These are phyloP conservation scores for Ceratobasidium sp. DNA, from an alignment of 1,284 basidiomycete genomes.

Conservation along the genomic window DNA sequence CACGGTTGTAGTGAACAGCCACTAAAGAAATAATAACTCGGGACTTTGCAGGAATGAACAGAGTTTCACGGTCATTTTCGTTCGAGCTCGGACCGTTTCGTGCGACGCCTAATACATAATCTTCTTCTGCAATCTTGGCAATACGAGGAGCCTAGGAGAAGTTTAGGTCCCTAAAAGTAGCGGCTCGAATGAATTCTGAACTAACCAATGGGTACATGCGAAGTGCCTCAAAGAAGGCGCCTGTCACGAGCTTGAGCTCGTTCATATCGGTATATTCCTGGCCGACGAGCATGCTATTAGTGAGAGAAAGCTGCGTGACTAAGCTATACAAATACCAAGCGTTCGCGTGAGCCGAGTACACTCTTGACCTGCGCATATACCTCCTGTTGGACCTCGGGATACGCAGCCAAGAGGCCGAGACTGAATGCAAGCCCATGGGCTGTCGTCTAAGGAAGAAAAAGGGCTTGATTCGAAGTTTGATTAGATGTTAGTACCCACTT, in stretches of 20 bases:
- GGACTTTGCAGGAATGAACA: conserved; percentile 12
- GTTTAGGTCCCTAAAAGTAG: neutral
- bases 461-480: neutral
- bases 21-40: neutral
- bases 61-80: neutral
- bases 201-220: conserved; percentile 42
- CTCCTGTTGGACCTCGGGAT: conserved; percentile 36
- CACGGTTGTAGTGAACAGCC: conserved; percentile 28
- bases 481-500: neutral
- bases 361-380: conserved; percentile 35
- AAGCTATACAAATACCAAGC: neutral
- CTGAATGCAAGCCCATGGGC: conserved; percentile 34
- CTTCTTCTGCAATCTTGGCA: neutral
- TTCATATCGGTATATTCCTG: conserved; percentile 42
- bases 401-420: conserved; percentile 34
- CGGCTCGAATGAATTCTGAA: neutral
- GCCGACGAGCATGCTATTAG: neutral
- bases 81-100: neutral
- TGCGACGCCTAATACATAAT: conserved; percentile 10
- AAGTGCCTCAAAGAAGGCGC: conserved; percentile 31
- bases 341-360: conserved; percentile 19
- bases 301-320: too few relatives aligned
- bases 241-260: conserved; percentile 32
- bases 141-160: neutral
- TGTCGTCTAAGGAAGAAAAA: conserved; percentile 32